Evolutionary conservation across 176 grass and related monocot species (phyloP).

Genomic region (Raddia guianensis): DNA sequence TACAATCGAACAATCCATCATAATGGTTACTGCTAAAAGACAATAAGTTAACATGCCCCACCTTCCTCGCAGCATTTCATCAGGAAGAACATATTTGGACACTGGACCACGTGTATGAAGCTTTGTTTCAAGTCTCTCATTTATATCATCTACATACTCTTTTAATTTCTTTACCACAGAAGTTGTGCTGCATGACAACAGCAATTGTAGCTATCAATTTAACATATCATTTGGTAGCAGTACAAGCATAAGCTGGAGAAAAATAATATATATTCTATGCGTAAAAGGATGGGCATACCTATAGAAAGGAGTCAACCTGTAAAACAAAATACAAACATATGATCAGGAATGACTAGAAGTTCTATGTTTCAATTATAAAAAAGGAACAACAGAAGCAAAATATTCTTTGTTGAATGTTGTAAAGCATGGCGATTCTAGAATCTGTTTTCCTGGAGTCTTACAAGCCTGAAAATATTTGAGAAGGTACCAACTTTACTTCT

Average conservation of each 20-base stretch:
- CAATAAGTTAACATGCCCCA: slow-evolving; percentile 41
- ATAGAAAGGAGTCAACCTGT: slow-evolving; percentile 98
- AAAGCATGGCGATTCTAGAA: neutral
- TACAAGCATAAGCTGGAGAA: slow-evolving; percentile 21
- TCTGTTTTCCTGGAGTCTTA: neutral
- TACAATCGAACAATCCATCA: neutral
- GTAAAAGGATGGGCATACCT: slow-evolving; percentile 53
- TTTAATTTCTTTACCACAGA: slow-evolving; percentile 69
- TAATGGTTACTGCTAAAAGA: slow-evolving; percentile 13
- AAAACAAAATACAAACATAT: slow-evolving; percentile 32
- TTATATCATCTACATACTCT: slow-evolving; percentile 79
- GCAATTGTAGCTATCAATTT: slow-evolving; percentile 26
- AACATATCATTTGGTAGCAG: slow-evolving; percentile 10
- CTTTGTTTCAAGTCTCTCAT: slow-evolving; percentile 59
- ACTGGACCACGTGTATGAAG: slow-evolving; percentile 80
- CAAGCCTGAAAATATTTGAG: slow-evolving; percentile 1
- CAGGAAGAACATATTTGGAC: slow-evolving; percentile 94
- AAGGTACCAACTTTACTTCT: neutral
- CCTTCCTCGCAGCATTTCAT: slow-evolving; percentile 94
- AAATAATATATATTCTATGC: slow-evolving; percentile 10
- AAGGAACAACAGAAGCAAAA: neutral
- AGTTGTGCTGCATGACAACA: slow-evolving; percentile 59
- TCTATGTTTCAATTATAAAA: slow-evolving; percentile 31
- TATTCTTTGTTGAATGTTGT: neutral
- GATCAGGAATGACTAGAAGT: slow-evolving; percentile 37